Evolutionary conservation across 495 filamentous ascomycete species (phyloP).

Genomic region (Durotheca rogersii): DNA sequence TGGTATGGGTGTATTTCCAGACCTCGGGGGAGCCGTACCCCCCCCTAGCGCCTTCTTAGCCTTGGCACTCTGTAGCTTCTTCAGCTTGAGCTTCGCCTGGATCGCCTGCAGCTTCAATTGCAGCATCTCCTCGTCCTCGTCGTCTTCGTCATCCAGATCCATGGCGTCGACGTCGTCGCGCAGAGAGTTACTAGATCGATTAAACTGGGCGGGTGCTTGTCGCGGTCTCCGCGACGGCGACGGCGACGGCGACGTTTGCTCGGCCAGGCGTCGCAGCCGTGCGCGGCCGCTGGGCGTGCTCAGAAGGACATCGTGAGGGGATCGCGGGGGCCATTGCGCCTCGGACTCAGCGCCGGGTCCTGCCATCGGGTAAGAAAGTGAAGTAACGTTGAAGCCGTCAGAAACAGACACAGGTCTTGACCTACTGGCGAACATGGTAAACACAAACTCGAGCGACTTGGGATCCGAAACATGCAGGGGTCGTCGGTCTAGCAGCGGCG

Average conservation of each 20-base stretch:
- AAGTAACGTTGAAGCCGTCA: slow-evolving; percentile 1
- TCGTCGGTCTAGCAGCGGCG: slow-evolving; percentile 1
- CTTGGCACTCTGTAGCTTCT: slow-evolving; percentile 70
- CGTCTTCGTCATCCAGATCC: slow-evolving; percentile 57
- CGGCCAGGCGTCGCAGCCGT: slow-evolving; percentile 63
- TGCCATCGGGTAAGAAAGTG: slow-evolving; percentile 15
- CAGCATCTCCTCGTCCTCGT: slow-evolving; percentile 89
- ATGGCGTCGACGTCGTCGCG: slow-evolving; percentile 28
- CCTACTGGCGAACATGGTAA: slow-evolving; percentile 15
- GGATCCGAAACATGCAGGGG: slow-evolving; percentile 25
- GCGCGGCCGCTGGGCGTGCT: slow-evolving; percentile 79
- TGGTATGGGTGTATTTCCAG: slow-evolving; percentile 18
- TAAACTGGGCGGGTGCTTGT: neutral
- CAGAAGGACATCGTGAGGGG: slow-evolving; percentile 79
- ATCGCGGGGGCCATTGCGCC: slow-evolving; percentile 80
- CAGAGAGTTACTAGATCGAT: slow-evolving; percentile 22
- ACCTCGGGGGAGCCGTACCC: slow-evolving; percentile 26
- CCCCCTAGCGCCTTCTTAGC: slow-evolving; percentile 38
- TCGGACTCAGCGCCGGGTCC: slow-evolving; percentile 38
- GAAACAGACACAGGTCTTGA: neutral
- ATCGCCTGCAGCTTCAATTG: slow-evolving; percentile 82
- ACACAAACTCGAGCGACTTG: neutral
- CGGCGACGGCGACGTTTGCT: slow-evolving; percentile 61
- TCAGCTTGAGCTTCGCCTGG: slow-evolving; percentile 83
- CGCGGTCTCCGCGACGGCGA: slow-evolving; percentile 54